These are phyloP conservation scores for Alternaria sp. DNA, from an alignment of 2,329 filamentous ascomycete species.

Conservation along the genomic window DNA sequence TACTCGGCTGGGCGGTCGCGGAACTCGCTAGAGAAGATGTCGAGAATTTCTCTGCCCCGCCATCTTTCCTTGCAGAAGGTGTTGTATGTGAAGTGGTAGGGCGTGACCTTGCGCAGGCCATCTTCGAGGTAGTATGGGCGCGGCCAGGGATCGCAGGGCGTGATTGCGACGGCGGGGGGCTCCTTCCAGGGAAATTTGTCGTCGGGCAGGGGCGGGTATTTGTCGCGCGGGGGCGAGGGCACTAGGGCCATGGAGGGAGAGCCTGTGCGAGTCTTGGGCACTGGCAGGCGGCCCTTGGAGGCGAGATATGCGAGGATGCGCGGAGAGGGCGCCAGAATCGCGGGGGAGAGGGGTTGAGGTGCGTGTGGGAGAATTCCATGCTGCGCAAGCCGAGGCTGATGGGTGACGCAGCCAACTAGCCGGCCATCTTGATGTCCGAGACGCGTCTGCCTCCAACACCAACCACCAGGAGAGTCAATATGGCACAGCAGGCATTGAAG, in stretches of 20 bases:
- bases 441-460: neutral
- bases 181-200: slow-evolving; percentile 50
- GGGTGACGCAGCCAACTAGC: neutral
- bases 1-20: slow-evolving; percentile 85
- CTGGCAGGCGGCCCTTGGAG: slow-evolving; percentile 53
- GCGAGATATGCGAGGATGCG: slow-evolving; percentile 60
- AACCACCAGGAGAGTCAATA: slow-evolving; percentile 1
- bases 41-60: slow-evolving; percentile 79
- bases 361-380: slow-evolving; percentile 4
- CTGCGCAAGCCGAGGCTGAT: slow-evolving; percentile 9
- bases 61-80: slow-evolving; percentile 94
- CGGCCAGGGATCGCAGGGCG: slow-evolving; percentile 61
- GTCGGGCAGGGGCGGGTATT: slow-evolving; percentile 36
- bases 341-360: slow-evolving; percentile 13
- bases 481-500: slow-evolving; percentile 55
- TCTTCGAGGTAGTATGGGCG: slow-evolving; percentile 83
- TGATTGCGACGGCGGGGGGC: slow-evolving; percentile 58
- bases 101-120: slow-evolving; percentile 80
- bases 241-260: slow-evolving; percentile 55
- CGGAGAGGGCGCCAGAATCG: slow-evolving; percentile 58
- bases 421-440: neutral
- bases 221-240: slow-evolving; percentile 34
- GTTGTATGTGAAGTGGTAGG: slow-evolving; percentile 94
- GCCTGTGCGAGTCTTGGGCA: slow-evolving; percentile 21
- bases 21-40: slow-evolving; percentile 92